Conservation (phyloP, 2,329 filamentous ascomycete genomes). For the Aureobasidium sp. region DNA sequence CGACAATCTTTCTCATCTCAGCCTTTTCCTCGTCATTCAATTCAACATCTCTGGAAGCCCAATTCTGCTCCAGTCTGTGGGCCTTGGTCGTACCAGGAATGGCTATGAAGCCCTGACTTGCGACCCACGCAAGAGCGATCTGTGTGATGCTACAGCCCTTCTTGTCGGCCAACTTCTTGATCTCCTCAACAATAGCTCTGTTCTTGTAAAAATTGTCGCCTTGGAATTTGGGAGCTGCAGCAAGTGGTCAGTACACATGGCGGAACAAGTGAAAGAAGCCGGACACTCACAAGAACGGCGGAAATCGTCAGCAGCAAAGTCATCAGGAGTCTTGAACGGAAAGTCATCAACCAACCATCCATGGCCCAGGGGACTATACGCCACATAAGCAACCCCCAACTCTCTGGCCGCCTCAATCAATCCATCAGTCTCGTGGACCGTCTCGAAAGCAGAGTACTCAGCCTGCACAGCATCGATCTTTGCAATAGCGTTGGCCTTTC, state of each 20-base stretch:
- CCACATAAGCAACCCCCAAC: conserved; percentile 36
- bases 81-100: conserved; percentile 22
- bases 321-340: conserved; percentile 28
- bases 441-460: conserved; percentile 44
- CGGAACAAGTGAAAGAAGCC: neutral
- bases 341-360: conserved; percentile 38
- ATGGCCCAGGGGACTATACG: conserved; percentile 34
- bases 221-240: conserved; percentile 23
- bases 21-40: conserved; percentile 34
- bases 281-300: conserved; percentile 16
- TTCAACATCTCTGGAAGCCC: conserved; percentile 18
- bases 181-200: conserved; percentile 23
- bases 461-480: conserved; percentile 46
- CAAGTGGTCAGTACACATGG: neutral
- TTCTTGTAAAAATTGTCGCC: conserved; percentile 27
- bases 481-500: conserved; percentile 40
- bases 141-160: neutral
- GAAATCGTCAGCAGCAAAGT: conserved; percentile 30
- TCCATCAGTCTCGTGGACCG: conserved; percentile 39
- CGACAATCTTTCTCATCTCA: conserved; percentile 35
- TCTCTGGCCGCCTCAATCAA: conserved; percentile 39
- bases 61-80: conserved; percentile 21
- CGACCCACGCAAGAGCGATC: conserved; percentile 22
- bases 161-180: neutral
- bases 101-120: conserved; percentile 23